Percentiles rank a stretch among this genome's conserved stretches.
These are phyloP conservation scores for Tilletia indica DNA, from an alignment of 1,284 basidiomycete genomes.

Conservation along the genomic window DNA sequence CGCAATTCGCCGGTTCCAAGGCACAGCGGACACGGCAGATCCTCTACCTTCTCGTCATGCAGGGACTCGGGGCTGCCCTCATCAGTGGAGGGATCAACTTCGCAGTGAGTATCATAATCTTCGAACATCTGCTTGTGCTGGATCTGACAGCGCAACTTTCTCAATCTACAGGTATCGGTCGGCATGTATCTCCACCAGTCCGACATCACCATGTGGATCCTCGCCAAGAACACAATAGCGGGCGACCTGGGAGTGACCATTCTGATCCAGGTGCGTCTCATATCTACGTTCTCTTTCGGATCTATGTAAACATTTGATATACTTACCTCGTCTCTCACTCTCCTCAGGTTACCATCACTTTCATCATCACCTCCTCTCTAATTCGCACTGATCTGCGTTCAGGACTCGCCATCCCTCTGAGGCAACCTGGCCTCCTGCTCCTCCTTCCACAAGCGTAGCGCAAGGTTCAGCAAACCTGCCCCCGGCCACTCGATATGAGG, in stretches of 20 bases:
- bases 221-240: constrained; percentile 43
- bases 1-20: not conserved
- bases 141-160: not conserved
- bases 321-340: not conserved
- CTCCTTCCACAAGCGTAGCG: constrained; percentile 24
- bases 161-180: constrained; percentile 31
- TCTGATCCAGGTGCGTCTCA: constrained; percentile 40
- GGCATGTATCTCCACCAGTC: constrained; percentile 17
- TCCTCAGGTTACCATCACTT: constrained; percentile 31
- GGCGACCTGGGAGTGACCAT: constrained; percentile 54
- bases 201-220: constrained; percentile 35
- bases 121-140: not conserved
- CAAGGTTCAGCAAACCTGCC: not conserved
- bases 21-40: constrained; percentile 19
- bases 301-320: no score
- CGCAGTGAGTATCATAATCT: not conserved
- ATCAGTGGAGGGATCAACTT: constrained; percentile 47
- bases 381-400: constrained; percentile 42
- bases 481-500: not conserved
- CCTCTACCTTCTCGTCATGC: constrained; percentile 28
- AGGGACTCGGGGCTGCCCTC: constrained; percentile 23
- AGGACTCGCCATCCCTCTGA: constrained; percentile 37
- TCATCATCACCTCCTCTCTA: constrained; percentile 46
- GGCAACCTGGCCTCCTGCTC: constrained; percentile 49
- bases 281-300: not conserved